Evolutionary conservation across 2,329 filamentous ascomycete genomes (phyloP).

Genomic region (Neophaeococcomyces mojaviensis): DNA sequence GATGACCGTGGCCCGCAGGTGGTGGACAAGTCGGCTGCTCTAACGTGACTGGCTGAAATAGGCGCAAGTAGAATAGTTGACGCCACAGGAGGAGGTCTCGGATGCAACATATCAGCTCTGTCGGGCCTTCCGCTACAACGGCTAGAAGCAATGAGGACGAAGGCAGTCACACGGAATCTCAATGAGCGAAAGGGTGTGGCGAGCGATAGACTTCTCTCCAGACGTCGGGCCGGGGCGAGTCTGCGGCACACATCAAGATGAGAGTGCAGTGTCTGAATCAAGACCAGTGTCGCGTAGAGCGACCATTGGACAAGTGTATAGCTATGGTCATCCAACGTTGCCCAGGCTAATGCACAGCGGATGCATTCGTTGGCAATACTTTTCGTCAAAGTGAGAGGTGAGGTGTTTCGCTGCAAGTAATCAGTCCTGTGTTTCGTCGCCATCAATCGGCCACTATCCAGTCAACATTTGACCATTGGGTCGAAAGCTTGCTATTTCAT

Average conservation of each 20-base stretch:
- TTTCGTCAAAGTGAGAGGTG: constrained; percentile 4
- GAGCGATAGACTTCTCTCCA: background rate
- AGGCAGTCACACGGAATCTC: background rate
- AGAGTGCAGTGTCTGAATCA: background rate
- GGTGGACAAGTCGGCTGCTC: background rate
- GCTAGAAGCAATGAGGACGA: background rate
- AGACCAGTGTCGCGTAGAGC: constrained; percentile 3
- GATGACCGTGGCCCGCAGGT: background rate
- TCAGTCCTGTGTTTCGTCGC: constrained; percentile 6
- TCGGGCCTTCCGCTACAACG: constrained; percentile 1
- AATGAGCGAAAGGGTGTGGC: constrained; percentile 2
- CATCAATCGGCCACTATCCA: background rate
- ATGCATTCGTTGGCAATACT: constrained; percentile 10
- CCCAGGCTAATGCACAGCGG: constrained; percentile 7
- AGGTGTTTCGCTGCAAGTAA: constrained; percentile 5
- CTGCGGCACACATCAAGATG: constrained; percentile 1
- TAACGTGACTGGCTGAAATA: background rate
- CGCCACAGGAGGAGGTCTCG: background rate
- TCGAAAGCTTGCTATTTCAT: background rate
- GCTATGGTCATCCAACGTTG: too few species aligned
- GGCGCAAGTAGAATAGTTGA: background rate
- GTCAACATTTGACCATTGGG: background rate
- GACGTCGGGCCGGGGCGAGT: constrained; percentile 4
- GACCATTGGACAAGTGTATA: background rate
- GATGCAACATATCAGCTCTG: constrained; percentile 3